These are phyloP conservation scores for Taiozyma sp. DNA, from an alignment of 1,139 yeast genomes.

Conservation along the genomic window DNA sequence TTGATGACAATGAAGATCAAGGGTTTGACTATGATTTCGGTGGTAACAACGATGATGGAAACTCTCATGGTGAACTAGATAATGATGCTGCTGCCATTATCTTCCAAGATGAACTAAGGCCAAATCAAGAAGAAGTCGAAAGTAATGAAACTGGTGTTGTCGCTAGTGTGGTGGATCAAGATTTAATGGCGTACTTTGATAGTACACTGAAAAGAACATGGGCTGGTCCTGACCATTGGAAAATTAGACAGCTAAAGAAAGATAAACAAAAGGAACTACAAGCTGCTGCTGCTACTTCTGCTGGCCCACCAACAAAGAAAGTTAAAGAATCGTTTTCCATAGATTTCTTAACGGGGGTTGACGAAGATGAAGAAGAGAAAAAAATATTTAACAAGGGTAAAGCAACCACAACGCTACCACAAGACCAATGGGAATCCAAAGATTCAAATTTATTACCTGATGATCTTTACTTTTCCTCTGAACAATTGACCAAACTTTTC, in stretches of 20 bases:
- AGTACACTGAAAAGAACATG: constrained; percentile 63
- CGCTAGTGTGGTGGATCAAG: constrained; percentile 49
- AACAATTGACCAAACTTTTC: constrained; percentile 60
- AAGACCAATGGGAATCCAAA: constrained; percentile 35
- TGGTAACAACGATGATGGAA: constrained; percentile 21
- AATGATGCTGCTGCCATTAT: constrained; percentile 31
- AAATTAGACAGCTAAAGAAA: constrained; percentile 54
- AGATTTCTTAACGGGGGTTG: constrained; percentile 42
- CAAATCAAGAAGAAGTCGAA: constrained; percentile 19
- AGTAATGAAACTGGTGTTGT: constrained; percentile 21
- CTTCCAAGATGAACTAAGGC: constrained; percentile 16
- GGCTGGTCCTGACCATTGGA: constrained; percentile 97
- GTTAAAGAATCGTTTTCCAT: constrained; percentile 33
- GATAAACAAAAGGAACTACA: constrained; percentile 17
- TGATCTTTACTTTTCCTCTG: constrained; percentile 69
- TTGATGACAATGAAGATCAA: constrained; percentile 14
- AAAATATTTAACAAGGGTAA: constrained; percentile 46
- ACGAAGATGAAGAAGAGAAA: constrained; percentile 33
- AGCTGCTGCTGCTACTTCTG: constrained; percentile 7
- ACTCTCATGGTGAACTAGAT: constrained; percentile 25
- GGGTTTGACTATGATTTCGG: constrained; percentile 10
- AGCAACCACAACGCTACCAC: constrained; percentile 36
- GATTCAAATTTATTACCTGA: constrained; percentile 56
- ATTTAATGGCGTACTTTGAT: constrained; percentile 77
- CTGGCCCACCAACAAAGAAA: constrained; percentile 23